Percentiles rank a stretch among this genome's conserved stretches.
Evolutionary conservation across 306 rosid species (phyloP).

Genomic region (Lupinus albus): DNA sequence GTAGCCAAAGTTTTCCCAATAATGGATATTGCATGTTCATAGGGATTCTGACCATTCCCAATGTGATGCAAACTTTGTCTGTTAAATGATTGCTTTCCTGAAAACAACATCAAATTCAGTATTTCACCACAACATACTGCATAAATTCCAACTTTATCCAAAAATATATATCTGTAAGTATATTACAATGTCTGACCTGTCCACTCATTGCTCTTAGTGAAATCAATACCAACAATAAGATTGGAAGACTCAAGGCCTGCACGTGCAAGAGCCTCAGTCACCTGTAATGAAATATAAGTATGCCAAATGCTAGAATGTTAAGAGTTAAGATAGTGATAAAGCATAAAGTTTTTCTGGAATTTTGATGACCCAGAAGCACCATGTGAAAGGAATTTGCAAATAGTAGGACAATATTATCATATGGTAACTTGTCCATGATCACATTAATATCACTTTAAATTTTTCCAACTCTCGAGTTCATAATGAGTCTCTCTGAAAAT

Average conservation of each 20-base stretch:
- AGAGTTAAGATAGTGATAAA: constrained; percentile 2
- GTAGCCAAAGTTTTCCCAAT: constrained; percentile 87
- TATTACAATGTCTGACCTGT: constrained; percentile 61
- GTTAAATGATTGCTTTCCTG: constrained; percentile 71
- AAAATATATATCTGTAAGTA: background rate
- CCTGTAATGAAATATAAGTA: constrained; percentile 54
- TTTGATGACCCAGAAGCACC: background rate
- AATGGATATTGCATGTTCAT: constrained; percentile 88
- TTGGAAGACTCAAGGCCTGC: constrained; percentile 98
- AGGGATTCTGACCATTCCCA: constrained; percentile 76
- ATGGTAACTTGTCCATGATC: background rate
- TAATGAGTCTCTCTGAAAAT: background rate
- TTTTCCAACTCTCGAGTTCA: background rate
- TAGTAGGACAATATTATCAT: too few relatives aligned
- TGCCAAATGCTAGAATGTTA: constrained; percentile 14
- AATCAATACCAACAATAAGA: constrained; percentile 92
- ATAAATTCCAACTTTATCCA: constrained; percentile 8
- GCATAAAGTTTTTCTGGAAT: constrained; percentile 4
- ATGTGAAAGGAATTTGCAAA: too few relatives aligned
- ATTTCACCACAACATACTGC: constrained; percentile 40
- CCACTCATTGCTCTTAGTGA: constrained; percentile 98
- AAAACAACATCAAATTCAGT: constrained; percentile 44
- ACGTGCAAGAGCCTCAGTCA: constrained; percentile 85
- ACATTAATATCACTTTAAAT: background rate
- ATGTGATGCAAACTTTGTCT: constrained; percentile 81